Evolutionary conservation across 2,329 filamentous ascomycete species (phyloP).

Genomic region (Penicillium expansum): DNA sequence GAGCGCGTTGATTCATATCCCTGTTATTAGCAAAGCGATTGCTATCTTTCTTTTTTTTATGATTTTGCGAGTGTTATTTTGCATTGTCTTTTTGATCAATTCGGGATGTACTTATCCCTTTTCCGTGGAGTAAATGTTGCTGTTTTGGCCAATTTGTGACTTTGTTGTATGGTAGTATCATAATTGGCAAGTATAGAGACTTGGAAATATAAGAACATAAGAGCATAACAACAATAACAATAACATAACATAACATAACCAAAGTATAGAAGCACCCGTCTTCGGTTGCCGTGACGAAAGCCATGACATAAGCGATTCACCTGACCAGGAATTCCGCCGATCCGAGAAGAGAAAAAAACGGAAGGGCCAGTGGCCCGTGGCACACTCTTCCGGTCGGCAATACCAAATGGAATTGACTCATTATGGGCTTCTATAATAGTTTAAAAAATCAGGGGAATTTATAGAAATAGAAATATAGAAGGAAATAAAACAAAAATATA

Average conservation of each 20-base stretch:
- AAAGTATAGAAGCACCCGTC: background rate
- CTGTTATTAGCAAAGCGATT: constrained; percentile 8
- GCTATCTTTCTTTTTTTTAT: background rate
- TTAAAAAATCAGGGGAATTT: background rate
- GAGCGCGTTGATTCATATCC: background rate
- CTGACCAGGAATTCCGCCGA: constrained; percentile 35
- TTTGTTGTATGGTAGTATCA: background rate
- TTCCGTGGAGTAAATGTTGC: background rate
- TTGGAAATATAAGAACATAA: no score
- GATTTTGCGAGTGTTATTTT: background rate
- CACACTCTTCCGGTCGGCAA: constrained; percentile 9
- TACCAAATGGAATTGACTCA: background rate
- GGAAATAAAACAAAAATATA: background rate
- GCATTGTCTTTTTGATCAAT: background rate
- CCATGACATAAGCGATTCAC: constrained; percentile 33
- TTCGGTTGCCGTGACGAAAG: constrained; percentile 37
- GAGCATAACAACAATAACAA: no score
- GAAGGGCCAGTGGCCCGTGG: constrained; percentile 27
- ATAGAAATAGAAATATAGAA: background rate
- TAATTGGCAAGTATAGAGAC: background rate
- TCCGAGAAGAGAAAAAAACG: constrained; percentile 39
- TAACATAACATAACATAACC: background rate
- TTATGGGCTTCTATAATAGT: background rate
- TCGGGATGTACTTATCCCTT: background rate
- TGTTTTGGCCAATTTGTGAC: background rate